phyloP scores from a whole-genome alignment of 768 basidiomycete genomes.

The Hirschioporus abietinus region DNA sequence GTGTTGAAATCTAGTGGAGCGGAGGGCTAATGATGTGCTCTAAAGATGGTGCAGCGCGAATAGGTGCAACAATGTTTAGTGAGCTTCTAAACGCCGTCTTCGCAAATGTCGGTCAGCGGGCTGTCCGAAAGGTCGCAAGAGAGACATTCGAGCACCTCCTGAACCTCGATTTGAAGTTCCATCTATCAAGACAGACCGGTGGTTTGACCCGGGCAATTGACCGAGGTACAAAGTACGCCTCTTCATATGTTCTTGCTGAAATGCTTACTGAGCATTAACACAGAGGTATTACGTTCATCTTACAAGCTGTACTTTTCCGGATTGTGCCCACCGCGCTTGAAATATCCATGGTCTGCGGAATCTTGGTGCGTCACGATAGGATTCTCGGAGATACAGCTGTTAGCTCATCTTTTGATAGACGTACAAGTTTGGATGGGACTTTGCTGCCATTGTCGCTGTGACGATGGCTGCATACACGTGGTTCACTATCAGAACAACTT shows the following conservation, averaged over 20 bases:
- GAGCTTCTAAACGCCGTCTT: slow-evolving; percentile 95
- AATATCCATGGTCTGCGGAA: slow-evolving; percentile 95
- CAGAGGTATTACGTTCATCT: slow-evolving; percentile 93
- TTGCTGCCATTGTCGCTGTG: slow-evolving; percentile 81
- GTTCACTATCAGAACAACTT: slow-evolving; percentile 95
- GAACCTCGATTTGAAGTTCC: slow-evolving; percentile 87
- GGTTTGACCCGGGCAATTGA: slow-evolving; percentile 96
- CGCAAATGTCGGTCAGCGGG: slow-evolving; percentile 90
- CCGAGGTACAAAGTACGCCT: slow-evolving; percentile 85
- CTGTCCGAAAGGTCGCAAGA: slow-evolving; percentile 91
- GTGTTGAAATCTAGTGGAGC: neutral
- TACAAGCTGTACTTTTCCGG: slow-evolving; percentile 90
- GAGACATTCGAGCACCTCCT: slow-evolving; percentile 94
- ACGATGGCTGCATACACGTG: slow-evolving; percentile 91
- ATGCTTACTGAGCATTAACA: neutral
- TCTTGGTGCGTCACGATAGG: slow-evolving; percentile 57
- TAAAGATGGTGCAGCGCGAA: slow-evolving; percentile 84
- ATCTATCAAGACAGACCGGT: slow-evolving; percentile 89
- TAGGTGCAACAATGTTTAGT: slow-evolving; percentile 84
- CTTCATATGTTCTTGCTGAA: slow-evolving; percentile 1
- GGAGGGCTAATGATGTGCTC: neutral
- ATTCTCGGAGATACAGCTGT: neutral
- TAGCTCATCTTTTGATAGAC: slow-evolving; percentile 45
- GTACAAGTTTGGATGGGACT: slow-evolving; percentile 97
- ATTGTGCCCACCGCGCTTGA: slow-evolving; percentile 95